phyloP scores from a whole-genome alignment of 352 stramenopile genomes.

The Phytophthora tubulina region DNA sequence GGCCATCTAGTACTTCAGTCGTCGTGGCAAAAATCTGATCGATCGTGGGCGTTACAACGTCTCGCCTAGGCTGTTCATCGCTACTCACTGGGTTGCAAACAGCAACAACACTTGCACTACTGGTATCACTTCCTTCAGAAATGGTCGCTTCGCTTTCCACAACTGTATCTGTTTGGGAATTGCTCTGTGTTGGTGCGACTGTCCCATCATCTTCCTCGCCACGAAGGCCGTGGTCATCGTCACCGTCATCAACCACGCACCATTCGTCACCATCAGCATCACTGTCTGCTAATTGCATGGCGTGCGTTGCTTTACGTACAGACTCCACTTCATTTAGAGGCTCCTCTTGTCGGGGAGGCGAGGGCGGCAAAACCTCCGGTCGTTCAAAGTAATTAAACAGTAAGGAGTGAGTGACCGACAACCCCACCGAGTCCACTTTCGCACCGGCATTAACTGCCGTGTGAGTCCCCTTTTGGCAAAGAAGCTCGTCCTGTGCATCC shows the following conservation, averaged over 20 bases:
- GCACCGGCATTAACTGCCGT: constrained; percentile 53
- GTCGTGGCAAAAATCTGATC: constrained; percentile 20
- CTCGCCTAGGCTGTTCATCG: not conserved
- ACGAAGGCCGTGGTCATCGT: not conserved
- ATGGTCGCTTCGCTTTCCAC: constrained; percentile 4
- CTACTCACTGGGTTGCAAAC: not conserved
- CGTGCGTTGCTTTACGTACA: constrained; percentile 5
- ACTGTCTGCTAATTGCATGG: constrained; percentile 22
- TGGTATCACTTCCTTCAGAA: constrained; percentile 11
- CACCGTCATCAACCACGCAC: constrained; percentile 35
- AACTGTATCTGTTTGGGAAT: constrained; percentile 6
- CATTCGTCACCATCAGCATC: constrained; percentile 38
- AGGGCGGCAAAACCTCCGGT: constrained; percentile 8
- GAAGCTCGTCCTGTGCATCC: constrained; percentile 72
- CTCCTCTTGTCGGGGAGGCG: not conserved
- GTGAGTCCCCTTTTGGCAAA: constrained; percentile 69
- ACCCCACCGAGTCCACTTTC: constrained; percentile 5
- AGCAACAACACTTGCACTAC: not conserved
- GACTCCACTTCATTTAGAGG: constrained; percentile 18
- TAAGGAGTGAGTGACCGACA: constrained; percentile 16
- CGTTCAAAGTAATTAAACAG: constrained; percentile 32
- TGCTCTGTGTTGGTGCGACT: not conserved
- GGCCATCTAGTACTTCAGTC: constrained; percentile 9
- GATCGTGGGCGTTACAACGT: not conserved
- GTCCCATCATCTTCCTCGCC: not conserved